Conservation (phyloP, 2,329 filamentous ascomycete species). For the Teratosphaeria zuluensis region DNA sequence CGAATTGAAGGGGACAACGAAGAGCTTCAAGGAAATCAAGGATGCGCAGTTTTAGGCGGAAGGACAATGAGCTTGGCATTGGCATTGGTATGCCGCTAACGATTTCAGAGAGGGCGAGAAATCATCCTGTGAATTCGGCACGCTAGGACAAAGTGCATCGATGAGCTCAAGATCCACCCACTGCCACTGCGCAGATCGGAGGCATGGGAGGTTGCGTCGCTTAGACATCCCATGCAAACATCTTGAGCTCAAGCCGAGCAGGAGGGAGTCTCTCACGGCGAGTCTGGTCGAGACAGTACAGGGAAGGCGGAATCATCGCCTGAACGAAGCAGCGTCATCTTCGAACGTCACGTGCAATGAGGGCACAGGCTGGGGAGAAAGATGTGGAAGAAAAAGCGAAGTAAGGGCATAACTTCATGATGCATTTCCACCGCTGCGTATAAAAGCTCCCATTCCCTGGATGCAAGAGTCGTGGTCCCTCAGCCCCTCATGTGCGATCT, state of each 20-base stretch:
- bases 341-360: too few relatives aligned
- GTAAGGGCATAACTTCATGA: too few relatives aligned
- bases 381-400: too few relatives aligned
- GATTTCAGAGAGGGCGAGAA: not conserved
- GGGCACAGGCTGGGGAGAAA: too few relatives aligned
- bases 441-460: too few relatives aligned
- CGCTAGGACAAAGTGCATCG: not conserved
- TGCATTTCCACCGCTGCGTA: too few relatives aligned
- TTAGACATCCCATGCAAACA: not conserved
- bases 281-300: too few relatives aligned
- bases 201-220: not conserved
- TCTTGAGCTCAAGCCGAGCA: not conserved
- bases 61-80: not conserved
- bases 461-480: too few relatives aligned
- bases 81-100: not conserved
- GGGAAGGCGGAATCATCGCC: too few relatives aligned
- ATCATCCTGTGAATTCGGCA: not conserved
- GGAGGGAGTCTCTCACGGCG: not conserved
- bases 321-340: too few relatives aligned
- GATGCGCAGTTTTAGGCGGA: slow-evolving; percentile 12
- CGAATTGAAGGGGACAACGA: slow-evolving; percentile 38
- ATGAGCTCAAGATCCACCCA: not conserved
- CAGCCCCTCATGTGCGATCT: too few relatives aligned
- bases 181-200: not conserved
- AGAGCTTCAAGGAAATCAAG: slow-evolving; percentile 33